These are phyloP conservation scores for Pythium sp. DNA, from an alignment of 352 stramenopile genomes.

Conservation along the genomic window DNA sequence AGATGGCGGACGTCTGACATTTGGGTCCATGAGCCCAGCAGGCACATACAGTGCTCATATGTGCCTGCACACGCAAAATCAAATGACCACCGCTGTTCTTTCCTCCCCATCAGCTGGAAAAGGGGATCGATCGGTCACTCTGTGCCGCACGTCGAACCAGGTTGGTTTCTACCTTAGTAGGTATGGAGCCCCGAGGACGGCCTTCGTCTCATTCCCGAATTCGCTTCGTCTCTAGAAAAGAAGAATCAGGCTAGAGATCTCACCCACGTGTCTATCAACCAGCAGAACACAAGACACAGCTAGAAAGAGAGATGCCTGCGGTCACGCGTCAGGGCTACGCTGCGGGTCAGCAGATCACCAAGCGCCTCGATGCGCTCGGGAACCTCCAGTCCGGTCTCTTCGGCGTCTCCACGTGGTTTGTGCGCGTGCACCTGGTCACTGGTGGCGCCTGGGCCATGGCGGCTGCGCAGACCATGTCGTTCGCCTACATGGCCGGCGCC, in stretches of 20 bases:
- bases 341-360: conserved; percentile 4
- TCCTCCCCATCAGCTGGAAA: neutral
- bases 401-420: neutral
- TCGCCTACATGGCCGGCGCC: neutral
- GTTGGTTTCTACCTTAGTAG: too few relatives aligned
- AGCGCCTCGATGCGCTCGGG: conserved; percentile 6
- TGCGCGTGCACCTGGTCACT: neutral
- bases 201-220: neutral
- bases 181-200: neutral
- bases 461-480: neutral
- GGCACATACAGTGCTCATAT: too few relatives aligned
- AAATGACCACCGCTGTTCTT: neutral
- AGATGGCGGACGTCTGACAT: neutral
- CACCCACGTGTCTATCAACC: too few relatives aligned
- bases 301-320: neutral
- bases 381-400: conserved; percentile 1
- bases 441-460: conserved; percentile 4
- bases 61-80: neutral
- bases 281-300: too few relatives aligned
- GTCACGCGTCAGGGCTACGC: conserved; percentile 1
- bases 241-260: neutral
- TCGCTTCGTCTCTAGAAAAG: neutral
- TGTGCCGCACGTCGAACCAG: too few relatives aligned
- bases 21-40: neutral
- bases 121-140: too few relatives aligned